phyloP scores from a whole-genome alignment of 2,329 filamentous ascomycete genomes.

The Xylariaceae sp. region DNA sequence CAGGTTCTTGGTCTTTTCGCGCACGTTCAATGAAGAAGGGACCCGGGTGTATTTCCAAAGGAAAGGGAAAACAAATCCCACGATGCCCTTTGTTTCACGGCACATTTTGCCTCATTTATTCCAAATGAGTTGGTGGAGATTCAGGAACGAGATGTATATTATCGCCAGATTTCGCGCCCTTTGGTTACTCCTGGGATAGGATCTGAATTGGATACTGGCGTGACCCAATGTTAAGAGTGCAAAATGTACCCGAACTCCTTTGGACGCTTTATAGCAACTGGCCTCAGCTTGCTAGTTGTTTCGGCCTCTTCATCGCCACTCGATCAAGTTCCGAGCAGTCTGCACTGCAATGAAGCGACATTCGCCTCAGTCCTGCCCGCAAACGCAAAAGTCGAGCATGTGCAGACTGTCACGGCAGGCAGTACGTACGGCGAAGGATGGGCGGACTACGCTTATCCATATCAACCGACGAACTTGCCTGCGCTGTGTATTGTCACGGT shows the following conservation, averaged over 20 bases:
- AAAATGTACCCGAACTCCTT: constrained; percentile 13
- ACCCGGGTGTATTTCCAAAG: no score
- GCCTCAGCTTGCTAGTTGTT: constrained; percentile 9
- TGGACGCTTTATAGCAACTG: constrained; percentile 6
- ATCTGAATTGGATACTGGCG: no score
- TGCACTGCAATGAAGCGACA: constrained; percentile 17
- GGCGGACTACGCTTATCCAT: constrained; percentile 33
- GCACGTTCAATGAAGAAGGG: no score
- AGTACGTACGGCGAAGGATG: constrained; percentile 36
- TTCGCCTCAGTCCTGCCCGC: constrained; percentile 25
- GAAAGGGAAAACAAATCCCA: no score
- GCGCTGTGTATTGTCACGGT: constrained; percentile 37
- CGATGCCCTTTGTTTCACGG: no score
- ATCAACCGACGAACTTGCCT: constrained; percentile 35
- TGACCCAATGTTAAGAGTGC: neutral
- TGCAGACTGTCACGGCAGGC: constrained; percentile 29
- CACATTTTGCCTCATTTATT: no score
- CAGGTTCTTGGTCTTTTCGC: no score
- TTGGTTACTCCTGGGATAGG: no score
- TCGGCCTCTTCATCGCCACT: constrained; percentile 8
- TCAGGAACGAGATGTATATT: no score
- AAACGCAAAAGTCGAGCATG: constrained; percentile 28
- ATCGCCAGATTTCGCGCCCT: no score
- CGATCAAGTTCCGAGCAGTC: constrained; percentile 12
- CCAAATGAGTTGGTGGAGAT: no score